Evolutionary conservation across 805 yeast species (phyloP).

Genomic region (Scheffersomyces spartinae): DNA sequence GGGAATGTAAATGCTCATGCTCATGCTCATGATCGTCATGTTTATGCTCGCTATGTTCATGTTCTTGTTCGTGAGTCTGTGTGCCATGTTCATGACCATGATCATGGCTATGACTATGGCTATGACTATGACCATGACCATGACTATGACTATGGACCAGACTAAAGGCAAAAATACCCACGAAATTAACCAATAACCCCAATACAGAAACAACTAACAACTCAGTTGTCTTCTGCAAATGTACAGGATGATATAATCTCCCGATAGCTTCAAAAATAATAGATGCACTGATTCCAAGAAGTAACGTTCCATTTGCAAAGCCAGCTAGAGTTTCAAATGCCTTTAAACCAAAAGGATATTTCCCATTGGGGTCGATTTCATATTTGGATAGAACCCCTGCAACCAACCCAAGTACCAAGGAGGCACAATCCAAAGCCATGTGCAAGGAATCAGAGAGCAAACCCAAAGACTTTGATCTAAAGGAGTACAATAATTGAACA

Average conservation of each 20-base stretch:
- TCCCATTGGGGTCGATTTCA: conserved; percentile 37
- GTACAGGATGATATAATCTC: conserved; percentile 68
- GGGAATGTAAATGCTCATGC: conserved; percentile 6
- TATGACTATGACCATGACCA: conserved; percentile 32
- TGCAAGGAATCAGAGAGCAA: conserved; percentile 87
- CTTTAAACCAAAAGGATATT: conserved; percentile 76
- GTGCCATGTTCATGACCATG: conserved; percentile 14
- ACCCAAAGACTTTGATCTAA: conserved; percentile 87
- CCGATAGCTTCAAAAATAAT: conserved; percentile 81
- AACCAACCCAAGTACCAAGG: conserved; percentile 76
- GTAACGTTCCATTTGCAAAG: conserved; percentile 82
- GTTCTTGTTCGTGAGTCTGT: conserved; percentile 9
- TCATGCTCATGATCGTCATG: conserved; percentile 10
- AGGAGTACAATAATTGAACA: conserved; percentile 82
- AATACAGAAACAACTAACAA: conserved; percentile 71
- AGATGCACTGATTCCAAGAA: conserved; percentile 82
- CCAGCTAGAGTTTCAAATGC: conserved; percentile 90
- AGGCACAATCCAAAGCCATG: conserved; percentile 92
- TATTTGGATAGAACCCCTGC: conserved; percentile 50
- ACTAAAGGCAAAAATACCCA: conserved; percentile 90
- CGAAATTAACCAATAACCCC: conserved; percentile 80
- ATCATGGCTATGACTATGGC: conserved; percentile 22
- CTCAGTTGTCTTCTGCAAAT: conserved; percentile 70
- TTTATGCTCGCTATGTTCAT: conserved; percentile 1
- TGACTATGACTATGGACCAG: conserved; percentile 56